phyloP scores from a whole-genome alignment of 2,329 filamentous ascomycete species.

The Sarocladiaceae sp. region DNA sequence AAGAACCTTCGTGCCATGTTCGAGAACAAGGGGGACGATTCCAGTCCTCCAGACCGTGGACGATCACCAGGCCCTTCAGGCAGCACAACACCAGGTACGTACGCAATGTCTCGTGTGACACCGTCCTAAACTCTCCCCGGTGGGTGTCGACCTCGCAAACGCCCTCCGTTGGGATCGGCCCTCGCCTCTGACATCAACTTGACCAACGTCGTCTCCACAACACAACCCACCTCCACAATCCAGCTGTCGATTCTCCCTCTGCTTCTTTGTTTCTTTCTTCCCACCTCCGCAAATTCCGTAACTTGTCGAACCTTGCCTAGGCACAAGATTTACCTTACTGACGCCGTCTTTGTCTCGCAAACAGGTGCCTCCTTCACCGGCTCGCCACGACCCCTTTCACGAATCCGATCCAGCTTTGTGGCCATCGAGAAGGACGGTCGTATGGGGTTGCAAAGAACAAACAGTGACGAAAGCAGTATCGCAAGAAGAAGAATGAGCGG shows the following conservation, averaged over 20 bases:
- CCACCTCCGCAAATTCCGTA: background rate
- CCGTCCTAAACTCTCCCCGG: too few species aligned
- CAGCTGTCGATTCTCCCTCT: constrained; percentile 1
- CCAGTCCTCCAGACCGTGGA: constrained; percentile 61
- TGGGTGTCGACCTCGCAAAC: background rate
- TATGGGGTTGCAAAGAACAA: constrained; percentile 42
- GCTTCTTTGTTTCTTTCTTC: background rate
- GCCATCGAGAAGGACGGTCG: constrained; percentile 61
- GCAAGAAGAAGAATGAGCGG: constrained; percentile 30
- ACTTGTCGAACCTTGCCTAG: background rate
- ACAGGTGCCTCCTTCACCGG: constrained; percentile 32
- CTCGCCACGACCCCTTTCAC: constrained; percentile 62
- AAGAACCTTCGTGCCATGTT: constrained; percentile 75
- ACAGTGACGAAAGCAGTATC: constrained; percentile 30
- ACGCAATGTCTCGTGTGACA: too few species aligned
- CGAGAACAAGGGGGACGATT: constrained; percentile 59
- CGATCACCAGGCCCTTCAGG: constrained; percentile 49
- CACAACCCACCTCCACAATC: constrained; percentile 7
- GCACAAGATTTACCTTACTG: background rate
- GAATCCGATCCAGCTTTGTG: constrained; percentile 69
- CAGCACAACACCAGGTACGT: constrained; percentile 17
- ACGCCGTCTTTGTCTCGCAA: constrained; percentile 8
- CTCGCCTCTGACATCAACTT: constrained; percentile 8
- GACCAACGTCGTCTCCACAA: constrained; percentile 5
- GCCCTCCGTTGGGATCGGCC: constrained; percentile 3